A percentile compares a stretch with the other conserved stretches of the same genome.
phyloP scores from a whole-genome alignment of 163 green algal species.

The Volvox carteri region DNA sequence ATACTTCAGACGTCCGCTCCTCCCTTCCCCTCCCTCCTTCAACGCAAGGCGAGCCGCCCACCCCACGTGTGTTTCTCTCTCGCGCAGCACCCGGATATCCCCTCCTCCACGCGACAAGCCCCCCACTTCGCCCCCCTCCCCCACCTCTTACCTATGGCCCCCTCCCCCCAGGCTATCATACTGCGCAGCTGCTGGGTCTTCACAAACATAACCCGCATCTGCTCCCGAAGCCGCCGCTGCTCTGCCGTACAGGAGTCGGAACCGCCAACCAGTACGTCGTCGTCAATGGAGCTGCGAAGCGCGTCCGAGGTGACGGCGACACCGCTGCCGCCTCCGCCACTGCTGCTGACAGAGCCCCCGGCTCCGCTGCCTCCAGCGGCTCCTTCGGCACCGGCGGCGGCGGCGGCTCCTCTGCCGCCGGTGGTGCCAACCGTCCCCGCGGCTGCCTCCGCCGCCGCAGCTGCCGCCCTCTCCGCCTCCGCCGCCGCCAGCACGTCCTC shows the following conservation, averaged over 20 bases:
- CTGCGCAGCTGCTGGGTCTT: slow-evolving; percentile 74
- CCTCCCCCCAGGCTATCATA: slow-evolving; percentile 82
- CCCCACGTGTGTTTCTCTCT: too few relatives aligned
- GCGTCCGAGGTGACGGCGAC: too few relatives aligned
- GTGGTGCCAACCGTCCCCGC: too few relatives aligned
- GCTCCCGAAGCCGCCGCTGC: slow-evolving; percentile 48
- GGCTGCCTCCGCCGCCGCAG: neutral
- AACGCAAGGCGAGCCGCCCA: too few relatives aligned
- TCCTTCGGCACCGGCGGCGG: neutral
- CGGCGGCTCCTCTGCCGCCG: neutral
- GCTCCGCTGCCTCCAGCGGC: neutral
- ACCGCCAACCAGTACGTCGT: slow-evolving; percentile 14
- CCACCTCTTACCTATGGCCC: slow-evolving; percentile 56
- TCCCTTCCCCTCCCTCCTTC: too few relatives aligned
- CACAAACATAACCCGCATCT: slow-evolving; percentile 61
- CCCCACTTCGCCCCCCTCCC: neutral
- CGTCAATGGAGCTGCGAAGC: neutral
- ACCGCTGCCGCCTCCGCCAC: neutral
- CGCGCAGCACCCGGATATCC: too few relatives aligned
- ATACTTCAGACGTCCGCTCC: too few relatives aligned
- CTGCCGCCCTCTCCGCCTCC: neutral
- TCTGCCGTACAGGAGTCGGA: neutral
- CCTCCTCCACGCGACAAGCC: too few relatives aligned
- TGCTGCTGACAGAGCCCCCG: neutral
- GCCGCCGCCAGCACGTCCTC: slow-evolving; percentile 49